Conservation (phyloP, 306 rosid species). For the Mimosa pudica region DNA sequence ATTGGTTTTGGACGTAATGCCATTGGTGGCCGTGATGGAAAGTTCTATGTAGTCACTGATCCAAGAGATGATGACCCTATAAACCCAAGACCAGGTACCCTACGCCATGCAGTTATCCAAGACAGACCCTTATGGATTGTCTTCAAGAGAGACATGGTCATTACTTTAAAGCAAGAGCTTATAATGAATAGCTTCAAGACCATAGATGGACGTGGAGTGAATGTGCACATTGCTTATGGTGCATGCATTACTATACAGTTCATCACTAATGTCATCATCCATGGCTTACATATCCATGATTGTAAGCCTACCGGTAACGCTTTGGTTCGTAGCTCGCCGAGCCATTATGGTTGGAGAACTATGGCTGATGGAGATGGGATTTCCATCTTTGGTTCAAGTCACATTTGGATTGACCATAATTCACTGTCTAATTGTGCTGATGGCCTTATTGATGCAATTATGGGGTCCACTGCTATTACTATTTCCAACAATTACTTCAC, state of each 20-base stretch:
- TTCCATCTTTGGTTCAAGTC: slow-evolving; percentile 85
- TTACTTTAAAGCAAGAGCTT: slow-evolving; percentile 85
- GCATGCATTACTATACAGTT: slow-evolving; percentile 88
- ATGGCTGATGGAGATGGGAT: slow-evolving; percentile 91
- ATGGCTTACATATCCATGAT: slow-evolving; percentile 82
- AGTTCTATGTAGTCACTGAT: slow-evolving; percentile 69
- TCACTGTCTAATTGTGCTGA: slow-evolving; percentile 85
- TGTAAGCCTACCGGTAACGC: slow-evolving; percentile 93
- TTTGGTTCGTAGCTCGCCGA: slow-evolving; percentile 92
- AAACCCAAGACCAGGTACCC: slow-evolving; percentile 81
- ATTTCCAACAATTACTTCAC: slow-evolving; percentile 91
- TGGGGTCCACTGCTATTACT: slow-evolving; percentile 94
- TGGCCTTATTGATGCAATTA: slow-evolving; percentile 90
- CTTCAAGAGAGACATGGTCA: slow-evolving; percentile 96
- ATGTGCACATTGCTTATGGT: slow-evolving; percentile 90
- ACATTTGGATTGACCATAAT: slow-evolving; percentile 92
- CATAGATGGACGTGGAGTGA: slow-evolving; percentile 86
- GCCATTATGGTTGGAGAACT: slow-evolving; percentile 94
- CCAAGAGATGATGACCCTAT: slow-evolving; percentile 71
- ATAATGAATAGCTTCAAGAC: slow-evolving; percentile 98
- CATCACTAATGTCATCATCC: slow-evolving; percentile 83
- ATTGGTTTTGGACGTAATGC: slow-evolving; percentile 96
- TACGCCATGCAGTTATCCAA: slow-evolving; percentile 92
- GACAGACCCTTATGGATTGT: slow-evolving; percentile 92
- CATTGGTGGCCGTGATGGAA: slow-evolving; percentile 87